phyloP scores from a whole-genome alignment of 2,329 filamentous ascomycete genomes.

The Colletotrichum phormii region DNA sequence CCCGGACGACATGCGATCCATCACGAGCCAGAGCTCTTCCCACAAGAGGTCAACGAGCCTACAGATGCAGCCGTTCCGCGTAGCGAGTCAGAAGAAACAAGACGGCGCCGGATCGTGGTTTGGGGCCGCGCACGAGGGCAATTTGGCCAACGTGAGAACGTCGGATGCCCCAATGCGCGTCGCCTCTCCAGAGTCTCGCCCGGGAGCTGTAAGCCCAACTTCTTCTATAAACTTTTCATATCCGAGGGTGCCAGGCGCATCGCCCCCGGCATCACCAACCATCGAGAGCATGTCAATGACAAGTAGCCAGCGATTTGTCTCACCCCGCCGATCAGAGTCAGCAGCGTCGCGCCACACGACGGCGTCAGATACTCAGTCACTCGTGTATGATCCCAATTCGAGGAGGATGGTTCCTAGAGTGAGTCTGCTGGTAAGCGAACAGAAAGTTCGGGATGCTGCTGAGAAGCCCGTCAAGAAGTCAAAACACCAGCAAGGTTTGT shows the following conservation, averaged over 20 bases:
- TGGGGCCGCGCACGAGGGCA: slow-evolving; percentile 55
- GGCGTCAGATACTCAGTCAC: slow-evolving; percentile 49
- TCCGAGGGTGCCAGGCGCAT: slow-evolving; percentile 58
- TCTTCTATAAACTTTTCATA: slow-evolving; percentile 71
- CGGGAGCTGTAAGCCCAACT: slow-evolving; percentile 59
- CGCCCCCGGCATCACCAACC: slow-evolving; percentile 49
- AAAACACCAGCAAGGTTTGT: slow-evolving; percentile 45
- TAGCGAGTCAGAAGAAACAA: slow-evolving; percentile 64
- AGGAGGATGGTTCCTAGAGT: slow-evolving; percentile 68
- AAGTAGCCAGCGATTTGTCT: slow-evolving; percentile 38
- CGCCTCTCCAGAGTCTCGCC: slow-evolving; percentile 48
- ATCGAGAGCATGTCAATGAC: slow-evolving; percentile 37
- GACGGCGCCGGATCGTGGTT: slow-evolving; percentile 62
- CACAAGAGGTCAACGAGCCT: slow-evolving; percentile 53
- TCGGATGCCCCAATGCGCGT: slow-evolving; percentile 55
- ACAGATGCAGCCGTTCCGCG: slow-evolving; percentile 61
- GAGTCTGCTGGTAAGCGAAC: slow-evolving; percentile 56
- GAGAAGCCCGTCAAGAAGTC: slow-evolving; percentile 52
- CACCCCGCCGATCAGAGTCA: slow-evolving; percentile 42
- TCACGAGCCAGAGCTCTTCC: slow-evolving; percentile 42
- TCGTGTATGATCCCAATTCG: slow-evolving; percentile 76
- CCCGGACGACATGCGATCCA: slow-evolving; percentile 60
- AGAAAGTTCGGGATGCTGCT: slow-evolving; percentile 51
- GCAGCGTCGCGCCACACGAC: slow-evolving; percentile 40
- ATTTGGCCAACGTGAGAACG: slow-evolving; percentile 57